Conservation (phyloP, 139 green algal genomes). For the Coccomyxa sp. region DNA sequence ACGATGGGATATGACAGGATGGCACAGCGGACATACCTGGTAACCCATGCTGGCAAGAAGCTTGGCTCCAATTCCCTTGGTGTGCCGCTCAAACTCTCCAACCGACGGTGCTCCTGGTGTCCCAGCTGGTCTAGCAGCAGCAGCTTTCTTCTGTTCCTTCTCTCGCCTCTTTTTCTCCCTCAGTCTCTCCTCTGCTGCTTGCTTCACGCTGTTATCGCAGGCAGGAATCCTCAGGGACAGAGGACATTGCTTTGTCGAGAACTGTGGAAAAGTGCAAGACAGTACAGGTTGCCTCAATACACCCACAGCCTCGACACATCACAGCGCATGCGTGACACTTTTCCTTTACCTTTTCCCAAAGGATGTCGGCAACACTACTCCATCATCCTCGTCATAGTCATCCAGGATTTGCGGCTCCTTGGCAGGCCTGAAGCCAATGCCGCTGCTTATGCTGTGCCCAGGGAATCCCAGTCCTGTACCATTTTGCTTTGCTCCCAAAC, state of each 20-base stretch:
- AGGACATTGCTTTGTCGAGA: too few relatives aligned
- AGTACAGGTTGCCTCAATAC: too few relatives aligned
- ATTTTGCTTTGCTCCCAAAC: not conserved
- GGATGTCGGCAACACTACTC: conserved; percentile 65
- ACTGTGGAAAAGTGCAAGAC: too few relatives aligned
- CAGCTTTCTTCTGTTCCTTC: conserved; percentile 25
- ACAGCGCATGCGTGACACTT: too few relatives aligned
- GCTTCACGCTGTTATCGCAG: conserved; percentile 4
- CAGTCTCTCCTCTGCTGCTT: conserved; percentile 4
- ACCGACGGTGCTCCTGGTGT: conserved; percentile 26
- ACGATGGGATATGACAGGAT: too few relatives aligned
- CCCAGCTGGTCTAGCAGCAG: not conserved
- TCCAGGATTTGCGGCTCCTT: not conserved
- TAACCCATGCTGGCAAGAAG: conserved; percentile 95
- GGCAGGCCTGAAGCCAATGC: conserved; percentile 32
- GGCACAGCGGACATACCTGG: too few relatives aligned
- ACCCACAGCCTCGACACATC: too few relatives aligned
- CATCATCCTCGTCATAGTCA: conserved; percentile 35
- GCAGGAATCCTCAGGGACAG: not conserved
- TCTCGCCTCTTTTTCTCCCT: conserved; percentile 7
- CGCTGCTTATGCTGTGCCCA: not conserved
- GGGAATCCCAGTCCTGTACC: not conserved
- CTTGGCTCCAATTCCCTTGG: conserved; percentile 92
- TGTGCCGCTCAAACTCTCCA: conserved; percentile 85
- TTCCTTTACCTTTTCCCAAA: conserved; percentile 67